Conservation (phyloP, 805 yeast genomes). For the Sugiyamaella smithiae region DNA sequence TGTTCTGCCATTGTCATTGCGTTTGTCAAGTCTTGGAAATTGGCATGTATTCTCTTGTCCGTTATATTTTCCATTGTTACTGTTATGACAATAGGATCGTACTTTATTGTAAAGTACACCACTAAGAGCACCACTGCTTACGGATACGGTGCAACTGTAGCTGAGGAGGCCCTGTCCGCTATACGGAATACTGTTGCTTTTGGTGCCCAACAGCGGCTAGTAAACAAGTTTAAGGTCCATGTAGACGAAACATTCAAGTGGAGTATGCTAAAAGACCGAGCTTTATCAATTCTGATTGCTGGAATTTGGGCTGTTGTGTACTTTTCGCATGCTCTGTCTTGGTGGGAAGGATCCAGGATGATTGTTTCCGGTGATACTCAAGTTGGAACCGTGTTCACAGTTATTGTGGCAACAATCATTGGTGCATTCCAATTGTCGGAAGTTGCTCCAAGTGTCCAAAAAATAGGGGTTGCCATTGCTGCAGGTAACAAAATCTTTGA, state of each 20-base stretch:
- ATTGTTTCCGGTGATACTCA: constrained; percentile 32
- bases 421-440: constrained; percentile 43
- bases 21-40: constrained; percentile 36
- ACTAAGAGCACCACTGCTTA: constrained; percentile 25
- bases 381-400: constrained; percentile 38
- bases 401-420: constrained; percentile 39
- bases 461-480: constrained; percentile 39
- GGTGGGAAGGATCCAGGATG: constrained; percentile 43
- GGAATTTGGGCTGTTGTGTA: constrained; percentile 36
- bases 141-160: constrained; percentile 37
- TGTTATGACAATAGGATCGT: constrained; percentile 32
- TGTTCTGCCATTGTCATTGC: constrained; percentile 38
- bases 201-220: constrained; percentile 39
- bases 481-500: constrained; percentile 41
- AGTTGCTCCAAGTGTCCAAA: constrained; percentile 40
- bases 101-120: constrained; percentile 32
- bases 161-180: constrained; percentile 41
- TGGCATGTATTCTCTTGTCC: constrained; percentile 36
- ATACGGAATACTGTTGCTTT: constrained; percentile 43
- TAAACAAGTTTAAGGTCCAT: constrained; percentile 31
- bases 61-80: constrained; percentile 33
- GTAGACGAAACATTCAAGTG: constrained; percentile 29
- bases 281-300: constrained; percentile 36
- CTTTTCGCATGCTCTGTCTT: constrained; percentile 39
- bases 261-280: constrained; percentile 29